These are phyloP conservation scores for Botrytis hyacinthi DNA, from an alignment of 2,329 filamentous ascomycete species.

Conservation along the genomic window DNA sequence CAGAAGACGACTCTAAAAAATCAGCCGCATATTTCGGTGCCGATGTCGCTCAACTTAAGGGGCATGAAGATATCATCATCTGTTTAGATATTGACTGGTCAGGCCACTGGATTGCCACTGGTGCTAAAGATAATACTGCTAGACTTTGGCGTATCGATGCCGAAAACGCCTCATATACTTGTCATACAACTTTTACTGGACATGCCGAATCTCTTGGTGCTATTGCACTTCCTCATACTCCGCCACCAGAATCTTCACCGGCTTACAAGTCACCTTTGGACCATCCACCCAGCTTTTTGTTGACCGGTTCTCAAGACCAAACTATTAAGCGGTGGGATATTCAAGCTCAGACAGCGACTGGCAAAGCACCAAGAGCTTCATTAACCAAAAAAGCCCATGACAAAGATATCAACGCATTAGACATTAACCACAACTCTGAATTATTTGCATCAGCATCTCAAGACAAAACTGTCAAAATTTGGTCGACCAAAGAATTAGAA, in stretches of 20 bases:
- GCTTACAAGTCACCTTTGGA: constrained; percentile 71
- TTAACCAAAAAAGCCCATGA: constrained; percentile 96
- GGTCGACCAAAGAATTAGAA: constrained; percentile 86
- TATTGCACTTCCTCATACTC: constrained; percentile 72
- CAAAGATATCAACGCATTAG: constrained; percentile 96
- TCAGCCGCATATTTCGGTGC: constrained; percentile 73
- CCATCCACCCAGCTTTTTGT: constrained; percentile 76
- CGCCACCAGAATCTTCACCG: constrained; percentile 66
- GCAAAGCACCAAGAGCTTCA: constrained; percentile 61
- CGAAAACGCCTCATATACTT: constrained; percentile 70
- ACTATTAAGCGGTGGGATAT: constrained; percentile 95
- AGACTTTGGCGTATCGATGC: constrained; percentile 86
- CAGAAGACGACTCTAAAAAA: constrained; percentile 32
- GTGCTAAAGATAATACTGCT: constrained; percentile 94
- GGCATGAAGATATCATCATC: constrained; percentile 94
- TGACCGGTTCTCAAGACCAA: constrained; percentile 93
- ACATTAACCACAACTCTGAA: constrained; percentile 70
- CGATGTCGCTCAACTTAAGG: constrained; percentile 80
- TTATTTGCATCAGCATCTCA: constrained; percentile 95
- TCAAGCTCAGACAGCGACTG: constrained; percentile 45
- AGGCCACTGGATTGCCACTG: constrained; percentile 92
- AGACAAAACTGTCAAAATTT: constrained; percentile 95
- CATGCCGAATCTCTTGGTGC: constrained; percentile 94
- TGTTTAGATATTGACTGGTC: constrained; percentile 95
- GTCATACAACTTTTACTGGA: constrained; percentile 79